Percentiles rank a stretch among this genome's conserved stretches.
phyloP scores from a whole-genome alignment of 2,329 filamentous ascomycete species.

The Monilinia vaccinii-corymbosi region DNA sequence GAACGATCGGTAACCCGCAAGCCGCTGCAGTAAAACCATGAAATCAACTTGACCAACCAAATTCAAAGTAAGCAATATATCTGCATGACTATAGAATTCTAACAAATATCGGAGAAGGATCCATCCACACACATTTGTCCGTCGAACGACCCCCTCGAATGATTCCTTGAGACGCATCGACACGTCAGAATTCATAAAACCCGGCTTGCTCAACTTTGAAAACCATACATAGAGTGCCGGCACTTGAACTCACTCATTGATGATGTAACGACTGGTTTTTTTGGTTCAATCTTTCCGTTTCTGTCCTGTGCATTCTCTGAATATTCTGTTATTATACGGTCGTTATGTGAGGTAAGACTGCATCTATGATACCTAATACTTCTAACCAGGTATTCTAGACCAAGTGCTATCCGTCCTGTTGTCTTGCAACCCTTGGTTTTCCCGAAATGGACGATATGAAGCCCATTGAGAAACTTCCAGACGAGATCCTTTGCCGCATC shows the following conservation, averaged over 20 bases:
- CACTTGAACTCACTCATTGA: conserved; percentile 2
- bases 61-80: conserved; percentile 4
- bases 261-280: conserved; percentile 4
- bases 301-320: neutral
- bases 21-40: conserved; percentile 7
- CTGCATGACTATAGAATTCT: conserved; percentile 8
- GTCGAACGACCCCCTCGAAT: neutral
- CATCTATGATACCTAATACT: neutral
- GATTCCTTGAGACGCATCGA: conserved; percentile 8
- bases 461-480: conserved; percentile 8
- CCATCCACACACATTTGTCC: conserved; percentile 3
- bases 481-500: conserved; percentile 11
- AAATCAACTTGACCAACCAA: conserved; percentile 7
- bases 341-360: conserved; percentile 5
- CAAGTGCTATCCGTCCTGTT: neutral
- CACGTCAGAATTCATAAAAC: conserved; percentile 12
- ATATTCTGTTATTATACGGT: neutral
- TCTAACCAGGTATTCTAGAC: conserved; percentile 1
- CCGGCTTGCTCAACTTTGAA: neutral
- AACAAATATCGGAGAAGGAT: conserved; percentile 3
- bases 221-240: conserved; percentile 7
- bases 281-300: neutral
- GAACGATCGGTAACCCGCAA: conserved; percentile 8
- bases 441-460: conserved; percentile 5
- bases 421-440: neutral